Evolutionary conservation across 805 yeast genomes (phyloP).

Genomic region (Candida palmyrensis): DNA sequence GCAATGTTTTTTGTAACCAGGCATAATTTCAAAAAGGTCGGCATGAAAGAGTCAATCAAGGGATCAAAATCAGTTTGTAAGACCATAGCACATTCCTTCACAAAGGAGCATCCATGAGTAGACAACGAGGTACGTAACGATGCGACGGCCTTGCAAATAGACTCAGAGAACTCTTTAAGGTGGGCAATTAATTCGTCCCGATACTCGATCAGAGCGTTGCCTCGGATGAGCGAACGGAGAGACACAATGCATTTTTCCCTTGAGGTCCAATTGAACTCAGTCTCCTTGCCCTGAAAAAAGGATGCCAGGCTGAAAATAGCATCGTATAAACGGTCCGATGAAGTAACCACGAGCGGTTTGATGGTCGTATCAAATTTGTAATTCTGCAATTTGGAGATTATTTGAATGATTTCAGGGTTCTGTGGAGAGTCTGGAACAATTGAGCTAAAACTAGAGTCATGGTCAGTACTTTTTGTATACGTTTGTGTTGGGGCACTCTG

Average conservation of each 20-base stretch:
- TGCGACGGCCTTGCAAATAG: slow-evolving; percentile 56
- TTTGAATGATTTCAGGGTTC: slow-evolving; percentile 8
- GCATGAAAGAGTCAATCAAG: slow-evolving; percentile 45
- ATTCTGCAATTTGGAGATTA: slow-evolving; percentile 19
- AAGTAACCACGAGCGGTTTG: slow-evolving; percentile 20
- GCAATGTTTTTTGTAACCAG: slow-evolving; percentile 62
- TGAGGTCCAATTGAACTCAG: slow-evolving; percentile 79
- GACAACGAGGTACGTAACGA: slow-evolving; percentile 86
- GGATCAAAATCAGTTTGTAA: slow-evolving; percentile 39
- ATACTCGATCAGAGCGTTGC: slow-evolving; percentile 41
- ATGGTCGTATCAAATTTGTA: slow-evolving; percentile 37
- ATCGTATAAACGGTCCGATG: slow-evolving; percentile 15
- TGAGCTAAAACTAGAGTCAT: no score
- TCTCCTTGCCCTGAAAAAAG: slow-evolving; percentile 66
- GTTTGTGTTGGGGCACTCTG: no score
- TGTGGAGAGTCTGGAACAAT: no score
- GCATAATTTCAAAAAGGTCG: slow-evolving; percentile 47
- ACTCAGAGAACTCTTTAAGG: slow-evolving; percentile 37
- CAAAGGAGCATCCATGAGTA: slow-evolving; percentile 65
- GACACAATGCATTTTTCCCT: slow-evolving; percentile 61
- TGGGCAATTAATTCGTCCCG: slow-evolving; percentile 32
- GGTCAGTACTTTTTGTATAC: no score
- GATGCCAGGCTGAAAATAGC: slow-evolving; percentile 15
- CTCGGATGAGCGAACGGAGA: slow-evolving; percentile 57
- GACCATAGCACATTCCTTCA: slow-evolving; percentile 57